Evolutionary conservation across 1,284 basidiomycete species (phyloP).

Genomic region (Malassezia pachydermatis): DNA sequence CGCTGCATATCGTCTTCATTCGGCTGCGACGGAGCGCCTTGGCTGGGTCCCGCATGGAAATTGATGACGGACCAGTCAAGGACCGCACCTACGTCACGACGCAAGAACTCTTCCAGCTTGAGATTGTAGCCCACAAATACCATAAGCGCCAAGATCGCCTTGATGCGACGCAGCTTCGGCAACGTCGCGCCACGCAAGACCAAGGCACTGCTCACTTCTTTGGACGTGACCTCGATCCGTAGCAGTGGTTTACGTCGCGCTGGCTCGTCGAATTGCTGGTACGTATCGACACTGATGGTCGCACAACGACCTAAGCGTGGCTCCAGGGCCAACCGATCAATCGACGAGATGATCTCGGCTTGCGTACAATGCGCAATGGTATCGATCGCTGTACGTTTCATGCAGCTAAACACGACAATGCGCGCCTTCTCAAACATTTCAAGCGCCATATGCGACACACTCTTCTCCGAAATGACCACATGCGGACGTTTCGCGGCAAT

Average conservation of each 20-base stretch:
- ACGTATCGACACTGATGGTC: slow-evolving; percentile 82
- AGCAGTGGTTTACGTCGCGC: slow-evolving; percentile 83
- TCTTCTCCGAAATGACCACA: slow-evolving; percentile 80
- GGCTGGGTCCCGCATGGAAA: slow-evolving; percentile 4
- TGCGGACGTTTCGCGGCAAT: slow-evolving; percentile 85
- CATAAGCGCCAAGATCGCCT: slow-evolving; percentile 82
- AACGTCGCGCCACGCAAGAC: slow-evolving; percentile 79
- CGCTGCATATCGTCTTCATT: slow-evolving; percentile 54
- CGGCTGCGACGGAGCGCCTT: slow-evolving; percentile 6
- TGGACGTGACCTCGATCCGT: slow-evolving; percentile 78
- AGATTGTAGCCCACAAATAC: slow-evolving; percentile 79
- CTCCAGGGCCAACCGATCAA: slow-evolving; percentile 83
- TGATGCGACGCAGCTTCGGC: slow-evolving; percentile 68
- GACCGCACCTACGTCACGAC: slow-evolving; percentile 64
- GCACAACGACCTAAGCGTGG: slow-evolving; percentile 80
- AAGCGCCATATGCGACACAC: slow-evolving; percentile 80
- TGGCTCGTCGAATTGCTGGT: slow-evolving; percentile 58
- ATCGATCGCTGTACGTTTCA: slow-evolving; percentile 76
- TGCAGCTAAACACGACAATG: slow-evolving; percentile 79
- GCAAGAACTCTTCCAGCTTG: slow-evolving; percentile 84
- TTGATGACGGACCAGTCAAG: slow-evolving; percentile 17
- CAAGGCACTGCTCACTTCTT: slow-evolving; percentile 86
- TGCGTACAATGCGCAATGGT: slow-evolving; percentile 87
- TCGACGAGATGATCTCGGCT: slow-evolving; percentile 85
- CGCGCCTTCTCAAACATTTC: slow-evolving; percentile 77